These are phyloP conservation scores for Tulasnella sp. DNA, from an alignment of 768 basidiomycete species.

Conservation along the genomic window DNA sequence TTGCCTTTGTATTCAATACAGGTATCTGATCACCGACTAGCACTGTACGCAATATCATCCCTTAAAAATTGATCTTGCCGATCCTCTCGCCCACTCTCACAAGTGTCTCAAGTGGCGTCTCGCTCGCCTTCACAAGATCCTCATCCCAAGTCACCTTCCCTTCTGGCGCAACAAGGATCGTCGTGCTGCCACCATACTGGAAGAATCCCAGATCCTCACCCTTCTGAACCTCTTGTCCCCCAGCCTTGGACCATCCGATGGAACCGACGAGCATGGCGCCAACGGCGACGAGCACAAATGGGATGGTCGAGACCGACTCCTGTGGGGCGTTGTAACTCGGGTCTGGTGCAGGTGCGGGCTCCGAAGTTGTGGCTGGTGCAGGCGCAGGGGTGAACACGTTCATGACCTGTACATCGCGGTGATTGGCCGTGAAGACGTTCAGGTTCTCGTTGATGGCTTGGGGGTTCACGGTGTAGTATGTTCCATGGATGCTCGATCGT, in stretches of 20 bases:
- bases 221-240: conserved; percentile 31
- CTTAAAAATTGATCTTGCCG: conserved; percentile 13
- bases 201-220: conserved; percentile 44
- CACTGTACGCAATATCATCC: no score
- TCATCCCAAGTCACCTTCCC: conserved; percentile 33
- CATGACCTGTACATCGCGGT: conserved; percentile 45
- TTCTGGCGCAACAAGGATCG: conserved; percentile 26
- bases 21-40: no score
- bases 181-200: conserved; percentile 72
- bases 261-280: conserved; percentile 76
- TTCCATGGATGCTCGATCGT: conserved; percentile 38
- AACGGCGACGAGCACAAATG: conserved; percentile 60
- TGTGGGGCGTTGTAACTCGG: conserved; percentile 24
- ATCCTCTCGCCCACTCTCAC: conserved; percentile 44
- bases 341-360: conserved; percentile 10
- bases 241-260: conserved; percentile 48
- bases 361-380: conserved; percentile 13
- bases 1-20: no score
- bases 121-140: conserved; percentile 50
- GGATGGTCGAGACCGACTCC: conserved; percentile 20
- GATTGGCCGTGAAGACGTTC: conserved; percentile 57
- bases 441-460: conserved; percentile 64
- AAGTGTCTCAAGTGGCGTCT: conserved; percentile 46
- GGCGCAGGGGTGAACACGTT: conserved; percentile 30
- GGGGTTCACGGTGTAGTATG: conserved; percentile 66